Evolutionary conservation across 2,329 filamentous ascomycete species (phyloP).

Genomic region (Pseudomassariella vexata): DNA sequence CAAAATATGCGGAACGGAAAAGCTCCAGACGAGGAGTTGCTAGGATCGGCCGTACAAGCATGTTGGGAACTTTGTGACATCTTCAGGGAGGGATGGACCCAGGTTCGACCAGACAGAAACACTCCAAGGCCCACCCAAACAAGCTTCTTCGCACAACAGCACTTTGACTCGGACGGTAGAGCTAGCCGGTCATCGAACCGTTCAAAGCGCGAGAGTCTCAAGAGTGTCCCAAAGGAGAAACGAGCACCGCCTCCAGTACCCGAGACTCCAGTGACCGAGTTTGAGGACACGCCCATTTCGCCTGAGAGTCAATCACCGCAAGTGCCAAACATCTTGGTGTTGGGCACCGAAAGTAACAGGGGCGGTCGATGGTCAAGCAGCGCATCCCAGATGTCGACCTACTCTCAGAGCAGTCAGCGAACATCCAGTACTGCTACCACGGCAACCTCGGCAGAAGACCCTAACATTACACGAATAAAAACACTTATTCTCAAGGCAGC

Average conservation of each 20-base stretch:
- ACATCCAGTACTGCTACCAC: conserved; percentile 70
- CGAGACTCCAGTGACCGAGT: conserved; percentile 91
- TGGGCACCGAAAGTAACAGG: conserved; percentile 61
- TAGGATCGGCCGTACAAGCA: conserved; percentile 83
- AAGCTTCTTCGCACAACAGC: conserved; percentile 55
- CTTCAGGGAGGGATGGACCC: conserved; percentile 87
- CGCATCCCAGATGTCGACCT: conserved; percentile 71
- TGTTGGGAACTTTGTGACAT: conserved; percentile 95
- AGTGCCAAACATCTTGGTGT: conserved; percentile 81
- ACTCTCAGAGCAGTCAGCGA: conserved; percentile 64
- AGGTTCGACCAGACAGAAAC: conserved; percentile 76
- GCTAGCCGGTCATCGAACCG: conserved; percentile 47
- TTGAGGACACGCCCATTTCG: conserved; percentile 83
- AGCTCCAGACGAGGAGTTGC: conserved; percentile 71
- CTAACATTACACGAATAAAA: conserved; percentile 72
- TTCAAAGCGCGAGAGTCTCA: conserved; percentile 49
- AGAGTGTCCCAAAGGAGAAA: conserved; percentile 43
- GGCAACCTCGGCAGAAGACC: conserved; percentile 63
- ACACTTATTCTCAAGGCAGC: conserved; percentile 78
- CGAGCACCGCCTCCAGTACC: conserved; percentile 51
- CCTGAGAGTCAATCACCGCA: conserved; percentile 70
- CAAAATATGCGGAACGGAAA: conserved; percentile 74
- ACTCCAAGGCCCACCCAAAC: conserved; percentile 79
- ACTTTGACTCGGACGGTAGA: conserved; percentile 37
- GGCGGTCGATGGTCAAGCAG: conserved; percentile 77